Base-by-base conservation (phyloP, 2,329 filamentous ascomycete genomes). In the Colletotrichum zoysiae region DNA sequence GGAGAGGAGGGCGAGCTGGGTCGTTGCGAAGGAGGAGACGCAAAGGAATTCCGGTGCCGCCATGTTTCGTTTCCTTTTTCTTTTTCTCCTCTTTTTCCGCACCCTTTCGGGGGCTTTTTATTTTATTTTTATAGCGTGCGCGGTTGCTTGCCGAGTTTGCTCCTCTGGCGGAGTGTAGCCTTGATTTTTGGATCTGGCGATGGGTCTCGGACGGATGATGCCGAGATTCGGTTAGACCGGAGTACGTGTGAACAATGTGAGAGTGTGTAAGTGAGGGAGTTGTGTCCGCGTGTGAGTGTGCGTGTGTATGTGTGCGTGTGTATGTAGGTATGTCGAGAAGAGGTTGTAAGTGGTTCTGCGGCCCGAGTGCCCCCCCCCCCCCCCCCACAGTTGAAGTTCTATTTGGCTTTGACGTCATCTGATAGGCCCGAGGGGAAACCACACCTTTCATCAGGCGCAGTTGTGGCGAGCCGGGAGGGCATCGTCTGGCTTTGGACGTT, bases 1-100 rank as follows among this genome's bases (percentile, higher is more conserved):
- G 57, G 90, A 86, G 50, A 97, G 88, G 61, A 97, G 89, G 50
- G 86, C 81, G 64, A 95, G 87, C 80, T 97, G 94, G 1, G 89
- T 88, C 58, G 84, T 81, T 12, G 93, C 92, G 81, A 96, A 97
- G 58, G 88, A 82, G 58, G 90, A 82, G 71, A 95, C 87, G 78
- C 92, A 88, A 73, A 90, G 78, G n/a, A 85, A 82, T 78, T 82
- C 75, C 30, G 46, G 51, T 74, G 78, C 73, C 53, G 82, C 68
- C 84, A 85, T 85, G 55, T 73, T 62, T 6, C 5, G 16, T 14
- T 5, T 48, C 1, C 23, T 12, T 12, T 48, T 5, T 30, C 3
- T 30, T 30, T 5, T 30, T 30, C 3, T 30, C 4, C 30, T 30
- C 26, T 30, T 30, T 30, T 30, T 30, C 30, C 30, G 3, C 46